phyloP scores from a whole-genome alignment of 768 basidiomycete genomes.

The Russula virescens region DNA sequence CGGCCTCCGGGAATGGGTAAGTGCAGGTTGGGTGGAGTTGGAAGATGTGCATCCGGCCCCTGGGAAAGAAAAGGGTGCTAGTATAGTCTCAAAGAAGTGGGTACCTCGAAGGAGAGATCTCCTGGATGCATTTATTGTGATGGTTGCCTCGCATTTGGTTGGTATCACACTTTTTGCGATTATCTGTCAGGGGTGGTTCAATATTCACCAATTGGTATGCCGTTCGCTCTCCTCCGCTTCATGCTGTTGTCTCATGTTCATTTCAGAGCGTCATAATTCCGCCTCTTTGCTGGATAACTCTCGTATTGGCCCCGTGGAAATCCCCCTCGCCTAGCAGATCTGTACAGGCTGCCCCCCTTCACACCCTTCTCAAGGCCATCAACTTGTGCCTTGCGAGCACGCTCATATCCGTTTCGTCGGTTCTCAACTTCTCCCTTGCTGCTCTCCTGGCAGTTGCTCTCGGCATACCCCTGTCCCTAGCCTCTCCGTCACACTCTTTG shows the following conservation, averaged over 20 bases:
- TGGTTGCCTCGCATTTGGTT: conserved; percentile 49
- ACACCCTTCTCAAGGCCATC: conserved; percentile 56
- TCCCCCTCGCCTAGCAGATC: conserved; percentile 24
- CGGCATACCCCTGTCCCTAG: conserved; percentile 54
- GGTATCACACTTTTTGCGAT: conserved; percentile 49
- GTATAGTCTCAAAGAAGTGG: conserved; percentile 33
- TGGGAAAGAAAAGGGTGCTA: not conserved
- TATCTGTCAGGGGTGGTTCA: conserved; percentile 43
- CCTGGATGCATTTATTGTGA: conserved; percentile 45
- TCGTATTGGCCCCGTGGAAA: conserved; percentile 33
- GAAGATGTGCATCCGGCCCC: not conserved
- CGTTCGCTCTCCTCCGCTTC: not conserved
- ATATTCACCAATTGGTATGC: conserved; percentile 39
- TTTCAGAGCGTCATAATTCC: conserved; percentile 9
- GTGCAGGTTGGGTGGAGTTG: conserved; percentile 48
- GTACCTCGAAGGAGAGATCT: conserved; percentile 48
- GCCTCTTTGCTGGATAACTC: not conserved
- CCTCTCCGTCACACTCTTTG: conserved; percentile 34
- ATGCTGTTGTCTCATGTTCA: not conserved
- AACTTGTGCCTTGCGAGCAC: conserved; percentile 83
- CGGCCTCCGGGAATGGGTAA: conserved; percentile 70
- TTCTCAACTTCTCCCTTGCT: conserved; percentile 91
- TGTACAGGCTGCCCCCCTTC: conserved; percentile 35
- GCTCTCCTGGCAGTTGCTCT: conserved; percentile 60
- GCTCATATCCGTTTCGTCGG: conserved; percentile 76